Base-by-base conservation (phyloP, 2,329 filamentous ascomycete species). In the Colletotrichum falcatum region DNA sequence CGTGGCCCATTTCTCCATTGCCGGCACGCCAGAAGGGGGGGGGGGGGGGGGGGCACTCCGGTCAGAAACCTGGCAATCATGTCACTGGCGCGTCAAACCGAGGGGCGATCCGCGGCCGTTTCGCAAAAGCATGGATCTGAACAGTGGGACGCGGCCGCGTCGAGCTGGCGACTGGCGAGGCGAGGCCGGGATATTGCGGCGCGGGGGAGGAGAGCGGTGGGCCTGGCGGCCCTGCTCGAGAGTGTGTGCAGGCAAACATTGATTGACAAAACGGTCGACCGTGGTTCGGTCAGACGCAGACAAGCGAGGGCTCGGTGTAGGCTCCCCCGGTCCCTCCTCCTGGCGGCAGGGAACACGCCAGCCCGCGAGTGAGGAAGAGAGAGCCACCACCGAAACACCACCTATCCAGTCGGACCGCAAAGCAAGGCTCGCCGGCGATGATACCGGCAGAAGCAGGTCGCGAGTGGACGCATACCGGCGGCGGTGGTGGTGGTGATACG, bases 371-470 rank as follows among this genome's bases (percentile, higher is more conserved):
- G n/a, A n/a, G n/a, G n/a, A n/a, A n/a, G n/a, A n/a, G n/a, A n/a
- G n/a, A n/a, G 61, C 42, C 48, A 28, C n/a, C n/a, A 14, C 14
- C 26, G 33, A 23, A 23, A 18, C 28, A 11, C 26, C 7, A 11
- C 20, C 20, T 26, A 11, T n/a, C 18, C 4, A 8, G n/a, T 14
- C 35, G 44, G 44, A 26, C 44, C 37, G 44, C 9, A 26, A 26
- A 58, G 30, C 20, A 26, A 60, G n/a, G 46, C 30, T 18, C 28
- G 23, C 60, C 61, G 61, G 66, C 35, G 23, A 30, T 35, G 16
- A 65, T 54, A 23, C 54, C 46, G 4, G 53, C 54, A 18, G 28
- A 51, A 69, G 66, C 54, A 65, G 53, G 61, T 60, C 61, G 46
- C 23, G 39, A 4, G 14, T 26, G 33, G 62, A 48, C 42, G 12